Conservation (phyloP, 2,329 filamentous ascomycete species). For the Trichocomaceae sp. region DNA sequence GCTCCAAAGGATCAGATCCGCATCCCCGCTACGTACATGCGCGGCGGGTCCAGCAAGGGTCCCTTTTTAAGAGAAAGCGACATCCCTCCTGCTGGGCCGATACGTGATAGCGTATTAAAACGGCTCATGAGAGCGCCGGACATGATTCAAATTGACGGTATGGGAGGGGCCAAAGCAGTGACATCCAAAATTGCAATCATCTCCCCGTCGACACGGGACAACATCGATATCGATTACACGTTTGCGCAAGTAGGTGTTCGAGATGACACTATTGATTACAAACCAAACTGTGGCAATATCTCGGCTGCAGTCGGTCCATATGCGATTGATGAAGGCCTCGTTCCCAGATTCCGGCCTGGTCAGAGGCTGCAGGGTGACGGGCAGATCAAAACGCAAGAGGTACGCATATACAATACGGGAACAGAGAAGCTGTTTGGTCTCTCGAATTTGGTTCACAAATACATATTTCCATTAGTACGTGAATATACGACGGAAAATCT, state of each 20-base stretch:
- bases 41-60: slow-evolving; percentile 58
- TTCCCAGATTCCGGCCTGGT: slow-evolving; percentile 4
- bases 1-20: not conserved
- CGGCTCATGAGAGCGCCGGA: slow-evolving; percentile 16
- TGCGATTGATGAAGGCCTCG: slow-evolving; percentile 14
- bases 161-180: slow-evolving; percentile 6
- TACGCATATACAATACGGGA: slow-evolving; percentile 15
- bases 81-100: slow-evolving; percentile 32
- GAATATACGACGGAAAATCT: too few species aligned
- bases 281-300: slow-evolving; percentile 16
- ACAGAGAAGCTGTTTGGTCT: slow-evolving; percentile 13
- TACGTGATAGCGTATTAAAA: slow-evolving; percentile 12
- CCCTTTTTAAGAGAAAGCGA: slow-evolving; percentile 47
- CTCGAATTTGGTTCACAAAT: too few species aligned
- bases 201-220: not conserved
- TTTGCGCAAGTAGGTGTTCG: slow-evolving; percentile 2
- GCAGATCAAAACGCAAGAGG: slow-evolving; percentile 5
- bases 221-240: slow-evolving; percentile 6
- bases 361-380: not conserved
- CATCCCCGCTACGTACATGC: slow-evolving; percentile 43
- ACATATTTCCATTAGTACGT: too few species aligned
- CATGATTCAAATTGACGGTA: slow-evolving; percentile 7
- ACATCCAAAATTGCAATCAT: slow-evolving; percentile 10
- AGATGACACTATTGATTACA: slow-evolving; percentile 6
- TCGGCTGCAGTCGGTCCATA: slow-evolving; percentile 15